Conservation (phyloP, 2,329 filamentous ascomycete genomes). For the Zelopaecilomyces penicillatus region DNA sequence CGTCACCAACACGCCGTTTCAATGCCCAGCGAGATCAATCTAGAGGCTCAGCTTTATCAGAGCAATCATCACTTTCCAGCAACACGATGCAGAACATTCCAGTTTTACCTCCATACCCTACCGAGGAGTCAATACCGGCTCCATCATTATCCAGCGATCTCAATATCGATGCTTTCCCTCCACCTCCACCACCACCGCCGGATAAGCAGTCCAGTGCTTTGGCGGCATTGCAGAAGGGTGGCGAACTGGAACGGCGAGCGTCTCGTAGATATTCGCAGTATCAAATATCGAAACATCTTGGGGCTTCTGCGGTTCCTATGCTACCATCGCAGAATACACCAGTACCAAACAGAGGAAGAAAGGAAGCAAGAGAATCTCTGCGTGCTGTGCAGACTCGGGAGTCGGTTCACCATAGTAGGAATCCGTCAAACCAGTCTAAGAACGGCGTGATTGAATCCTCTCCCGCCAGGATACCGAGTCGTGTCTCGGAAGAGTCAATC, state of each 20-base stretch:
- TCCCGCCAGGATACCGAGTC: slow-evolving; percentile 49
- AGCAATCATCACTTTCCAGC: slow-evolving; percentile 64
- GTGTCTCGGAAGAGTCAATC: slow-evolving; percentile 54
- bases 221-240: slow-evolving; percentile 81
- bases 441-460: slow-evolving; percentile 44
- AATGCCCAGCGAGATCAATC: slow-evolving; percentile 43
- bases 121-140: slow-evolving; percentile 46
- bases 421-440: slow-evolving; percentile 37
- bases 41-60: slow-evolving; percentile 41
- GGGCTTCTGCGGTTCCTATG: slow-evolving; percentile 74
- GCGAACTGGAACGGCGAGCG: slow-evolving; percentile 83
- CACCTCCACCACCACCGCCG: slow-evolving; percentile 56
- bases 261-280: slow-evolving; percentile 93
- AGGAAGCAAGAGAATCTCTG: slow-evolving; percentile 76
- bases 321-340: slow-evolving; percentile 77
- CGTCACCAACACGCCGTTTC: slow-evolving; percentile 41
- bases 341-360: slow-evolving; percentile 73
- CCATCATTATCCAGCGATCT: slow-evolving; percentile 33
- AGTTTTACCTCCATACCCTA: slow-evolving; percentile 63
- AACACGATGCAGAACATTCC: slow-evolving; percentile 68
- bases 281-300: slow-evolving; percentile 90
- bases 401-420: slow-evolving; percentile 41
- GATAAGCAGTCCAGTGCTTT: slow-evolving; percentile 84
- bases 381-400: slow-evolving; percentile 53
- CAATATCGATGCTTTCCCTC: slow-evolving; percentile 59